These are phyloP conservation scores for Rhododendron ferrugineum DNA, from an alignment of 148 eudicot species.

Conservation along the genomic window DNA sequence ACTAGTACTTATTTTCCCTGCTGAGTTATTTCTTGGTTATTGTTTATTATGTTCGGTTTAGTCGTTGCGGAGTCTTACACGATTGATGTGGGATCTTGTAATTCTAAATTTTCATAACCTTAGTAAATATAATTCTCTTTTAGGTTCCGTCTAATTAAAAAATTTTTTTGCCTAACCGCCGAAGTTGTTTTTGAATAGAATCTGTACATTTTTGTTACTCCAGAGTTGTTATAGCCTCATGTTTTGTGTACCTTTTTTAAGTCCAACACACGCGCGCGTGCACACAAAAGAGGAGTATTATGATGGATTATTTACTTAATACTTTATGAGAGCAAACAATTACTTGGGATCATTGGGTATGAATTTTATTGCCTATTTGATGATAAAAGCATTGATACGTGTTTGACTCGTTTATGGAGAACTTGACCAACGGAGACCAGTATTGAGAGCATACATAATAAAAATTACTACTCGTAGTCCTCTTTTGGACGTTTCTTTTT, in stretches of 20 bases:
- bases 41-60: not conserved
- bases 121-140: no score
- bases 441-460: not conserved
- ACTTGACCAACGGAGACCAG: not conserved
- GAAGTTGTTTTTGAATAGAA: no score
- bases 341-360: not conserved
- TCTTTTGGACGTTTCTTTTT: not conserved
- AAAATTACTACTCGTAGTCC: no score
- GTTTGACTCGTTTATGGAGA: not conserved
- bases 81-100: no score
- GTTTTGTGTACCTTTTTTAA: no score
- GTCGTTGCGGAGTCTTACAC: not conserved
- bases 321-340: no score
- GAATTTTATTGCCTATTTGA: not conserved
- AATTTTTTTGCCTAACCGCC: no score
- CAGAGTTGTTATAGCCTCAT: no score
- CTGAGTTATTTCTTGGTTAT: not conserved
- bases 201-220: no score
- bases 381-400: not conserved
- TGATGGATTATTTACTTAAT: not conserved
- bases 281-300: no score
- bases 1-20: not conserved
- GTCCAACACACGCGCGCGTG: not conserved
- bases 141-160: no score
- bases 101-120: no score